A percentile compares a stretch with the other conserved stretches of the same genome.
These are phyloP conservation scores for Wickerhamiella nectarea DNA, from an alignment of 805 yeast species.

Conservation along the genomic window DNA sequence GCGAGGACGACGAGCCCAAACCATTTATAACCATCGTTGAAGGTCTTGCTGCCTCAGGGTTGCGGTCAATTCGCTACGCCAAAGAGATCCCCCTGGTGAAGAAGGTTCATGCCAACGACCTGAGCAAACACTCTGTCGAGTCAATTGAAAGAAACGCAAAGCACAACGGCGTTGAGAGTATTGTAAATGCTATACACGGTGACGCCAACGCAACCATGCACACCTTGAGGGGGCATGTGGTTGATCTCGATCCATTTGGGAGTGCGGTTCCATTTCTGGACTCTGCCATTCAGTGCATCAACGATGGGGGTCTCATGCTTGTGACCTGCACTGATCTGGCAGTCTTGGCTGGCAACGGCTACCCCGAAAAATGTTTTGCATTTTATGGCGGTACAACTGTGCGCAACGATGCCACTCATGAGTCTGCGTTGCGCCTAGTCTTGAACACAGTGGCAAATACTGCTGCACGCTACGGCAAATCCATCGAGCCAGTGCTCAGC, in stretches of 20 bases:
- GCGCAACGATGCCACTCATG: slow-evolving; percentile 81
- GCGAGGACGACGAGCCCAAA: slow-evolving; percentile 11
- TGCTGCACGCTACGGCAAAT: slow-evolving; percentile 80
- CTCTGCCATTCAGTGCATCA: slow-evolving; percentile 72
- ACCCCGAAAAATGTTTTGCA: slow-evolving; percentile 94
- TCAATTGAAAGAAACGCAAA: slow-evolving; percentile 60
- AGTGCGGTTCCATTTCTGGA: slow-evolving; percentile 94
- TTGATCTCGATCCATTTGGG: slow-evolving; percentile 96
- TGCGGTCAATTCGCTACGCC: slow-evolving; percentile 86
- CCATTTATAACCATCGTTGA: slow-evolving; percentile 64
- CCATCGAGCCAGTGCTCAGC: slow-evolving; percentile 75
- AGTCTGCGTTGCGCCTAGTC: slow-evolving; percentile 79
- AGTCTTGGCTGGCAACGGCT: slow-evolving; percentile 87
- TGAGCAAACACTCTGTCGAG: slow-evolving; percentile 71
- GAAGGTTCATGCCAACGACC: slow-evolving; percentile 76
- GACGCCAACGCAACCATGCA: slow-evolving; percentile 87
- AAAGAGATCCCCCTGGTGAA: slow-evolving; percentile 72
- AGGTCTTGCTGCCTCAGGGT: slow-evolving; percentile 89
- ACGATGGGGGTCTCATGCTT: slow-evolving; percentile 69
- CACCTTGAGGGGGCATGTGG: slow-evolving; percentile 40
- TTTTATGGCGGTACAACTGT: slow-evolving; percentile 86
- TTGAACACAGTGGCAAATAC: slow-evolving; percentile 59
- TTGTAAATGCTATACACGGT: slow-evolving; percentile 58
- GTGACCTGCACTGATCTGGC: slow-evolving; percentile 96
- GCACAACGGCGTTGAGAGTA: slow-evolving; percentile 44